Evolutionary conservation across 2,329 filamentous ascomycete genomes (phyloP), one percentile per base, ranked within the genome.

Genomic region (Nothopassalora personata): DNA sequence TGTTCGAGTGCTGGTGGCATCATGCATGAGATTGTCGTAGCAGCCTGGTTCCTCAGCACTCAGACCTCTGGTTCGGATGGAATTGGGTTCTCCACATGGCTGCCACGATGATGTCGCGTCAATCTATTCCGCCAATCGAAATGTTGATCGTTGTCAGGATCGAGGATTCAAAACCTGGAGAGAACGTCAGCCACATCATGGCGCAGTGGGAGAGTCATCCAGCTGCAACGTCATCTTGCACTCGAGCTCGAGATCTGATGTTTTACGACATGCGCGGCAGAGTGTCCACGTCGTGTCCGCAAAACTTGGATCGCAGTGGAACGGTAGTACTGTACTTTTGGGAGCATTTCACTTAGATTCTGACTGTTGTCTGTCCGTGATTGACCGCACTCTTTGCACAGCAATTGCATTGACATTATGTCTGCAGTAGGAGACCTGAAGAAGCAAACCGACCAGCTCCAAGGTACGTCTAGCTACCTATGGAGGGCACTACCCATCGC

Each of bases 401-500:
- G 8, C 11, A 10, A 49, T 28, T 11, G 11, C 19, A 34, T 51
- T 18, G 1, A 34, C 49, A 56, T 5, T 18, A 61, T 61, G 45
- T 57, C 54, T 5, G 54, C 59, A 11, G 47, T 76, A 27, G 70
- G 73, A 31, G 68, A 75, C 19, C 65, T 76, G 49, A 77, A 76
- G 67, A 70, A 76, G 66, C 75, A 76, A 63, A 74, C 74, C 57
- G 71, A 70, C 60, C 71, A 71, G 19, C 70, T 77, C 39, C 72
- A 76, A 69, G 70, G 75, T 76, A 66, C 58, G 72, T 60, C 30
- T 19, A 54, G 45, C 45, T 58, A 53, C 56, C 48, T 57, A 11
- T 58, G 43, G 56, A 46, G 48, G 51, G 31, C 39, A 36, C 53
- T 50, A 36, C 56, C 57, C 11, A 27, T 50, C 23, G 55, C 53